Percentiles rank a stretch among this genome's conserved stretches.
phyloP scores from a whole-genome alignment of 1,139 yeast genomes.

The Pichia sp. region DNA sequence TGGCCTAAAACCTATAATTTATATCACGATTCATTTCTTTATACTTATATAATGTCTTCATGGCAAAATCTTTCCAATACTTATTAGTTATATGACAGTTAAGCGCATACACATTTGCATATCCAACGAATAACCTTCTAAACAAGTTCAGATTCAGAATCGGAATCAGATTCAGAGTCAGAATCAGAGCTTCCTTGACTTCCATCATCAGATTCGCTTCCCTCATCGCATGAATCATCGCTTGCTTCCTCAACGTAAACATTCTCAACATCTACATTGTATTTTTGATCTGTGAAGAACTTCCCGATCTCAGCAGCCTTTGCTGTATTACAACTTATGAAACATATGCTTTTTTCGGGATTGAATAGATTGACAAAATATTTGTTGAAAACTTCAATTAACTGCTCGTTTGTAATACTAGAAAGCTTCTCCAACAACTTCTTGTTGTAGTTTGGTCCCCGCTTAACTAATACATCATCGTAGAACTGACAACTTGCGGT shows the following conservation, averaged over 20 bases:
- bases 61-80: not conserved
- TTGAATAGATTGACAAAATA: slow-evolving; percentile 64
- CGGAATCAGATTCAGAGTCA: slow-evolving; percentile 9
- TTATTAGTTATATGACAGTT: not conserved
- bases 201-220: slow-evolving; percentile 12
- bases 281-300: slow-evolving; percentile 52
- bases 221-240: slow-evolving; percentile 22
- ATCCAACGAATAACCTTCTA: not conserved
- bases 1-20: not conserved
- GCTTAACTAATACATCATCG: slow-evolving; percentile 60
- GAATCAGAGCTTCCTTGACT: not conserved
- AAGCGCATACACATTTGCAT: not conserved
- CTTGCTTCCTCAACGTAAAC: slow-evolving; percentile 24
- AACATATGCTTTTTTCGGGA: slow-evolving; percentile 51
- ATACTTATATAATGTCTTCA: not conserved
- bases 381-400: slow-evolving; percentile 50
- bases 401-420: slow-evolving; percentile 51
- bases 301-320: slow-evolving; percentile 46
- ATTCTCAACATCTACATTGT: slow-evolving; percentile 51
- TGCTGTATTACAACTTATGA: slow-evolving; percentile 70
- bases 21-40: not conserved
- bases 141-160: slow-evolving; percentile 17
- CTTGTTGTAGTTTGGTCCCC: slow-evolving; percentile 63
- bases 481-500: slow-evolving; percentile 65
- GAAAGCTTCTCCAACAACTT: slow-evolving; percentile 45